Evolutionary conservation across 2,329 filamentous ascomycete species (phyloP).

Genomic region (Fusarium nelsonii): DNA sequence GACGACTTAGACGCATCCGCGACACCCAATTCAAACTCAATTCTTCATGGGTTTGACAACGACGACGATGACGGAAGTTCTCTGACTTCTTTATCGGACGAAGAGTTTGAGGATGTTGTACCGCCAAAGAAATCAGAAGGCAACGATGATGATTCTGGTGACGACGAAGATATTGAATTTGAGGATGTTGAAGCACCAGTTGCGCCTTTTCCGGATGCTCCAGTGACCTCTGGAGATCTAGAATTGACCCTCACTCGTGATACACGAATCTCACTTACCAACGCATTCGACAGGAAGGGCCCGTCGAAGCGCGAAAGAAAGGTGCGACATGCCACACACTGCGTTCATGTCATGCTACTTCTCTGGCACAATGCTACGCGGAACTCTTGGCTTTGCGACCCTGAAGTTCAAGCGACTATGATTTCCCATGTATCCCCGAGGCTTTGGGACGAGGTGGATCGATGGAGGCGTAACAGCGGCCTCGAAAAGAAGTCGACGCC

Average conservation of each 20-base stretch:
- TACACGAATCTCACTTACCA: conserved; percentile 69
- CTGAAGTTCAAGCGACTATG: conserved; percentile 79
- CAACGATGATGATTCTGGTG: conserved; percentile 51
- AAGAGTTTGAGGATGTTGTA: conserved; percentile 65
- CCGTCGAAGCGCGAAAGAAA: conserved; percentile 86
- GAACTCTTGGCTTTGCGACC: conserved; percentile 86
- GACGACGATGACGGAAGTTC: conserved; percentile 59
- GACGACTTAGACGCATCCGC: conserved; percentile 69
- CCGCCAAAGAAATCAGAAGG: conserved; percentile 53
- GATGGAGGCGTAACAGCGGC: conserved; percentile 78
- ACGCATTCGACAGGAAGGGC: conserved; percentile 79
- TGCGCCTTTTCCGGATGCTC: conserved; percentile 61
- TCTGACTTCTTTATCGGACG: conserved; percentile 67
- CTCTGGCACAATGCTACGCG: conserved; percentile 90
- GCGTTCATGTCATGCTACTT: conserved; percentile 87
- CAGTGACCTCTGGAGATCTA: conserved; percentile 72
- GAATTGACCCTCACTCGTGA: conserved; percentile 77
- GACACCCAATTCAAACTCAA: conserved; percentile 58
- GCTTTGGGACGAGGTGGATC: conserved; percentile 78
- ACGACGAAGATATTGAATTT: conserved; percentile 66
- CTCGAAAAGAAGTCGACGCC: conserved; percentile 60
- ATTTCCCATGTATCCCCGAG: conserved; percentile 77
- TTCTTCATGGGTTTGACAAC: conserved; percentile 59
- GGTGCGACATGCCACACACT: conserved; percentile 83
- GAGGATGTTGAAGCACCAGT: conserved; percentile 75